Evolutionary conservation across 139 green algal genomes (phyloP), one percentile per base, ranked within the genome.

Genomic region (Micractinium sp.): DNA sequence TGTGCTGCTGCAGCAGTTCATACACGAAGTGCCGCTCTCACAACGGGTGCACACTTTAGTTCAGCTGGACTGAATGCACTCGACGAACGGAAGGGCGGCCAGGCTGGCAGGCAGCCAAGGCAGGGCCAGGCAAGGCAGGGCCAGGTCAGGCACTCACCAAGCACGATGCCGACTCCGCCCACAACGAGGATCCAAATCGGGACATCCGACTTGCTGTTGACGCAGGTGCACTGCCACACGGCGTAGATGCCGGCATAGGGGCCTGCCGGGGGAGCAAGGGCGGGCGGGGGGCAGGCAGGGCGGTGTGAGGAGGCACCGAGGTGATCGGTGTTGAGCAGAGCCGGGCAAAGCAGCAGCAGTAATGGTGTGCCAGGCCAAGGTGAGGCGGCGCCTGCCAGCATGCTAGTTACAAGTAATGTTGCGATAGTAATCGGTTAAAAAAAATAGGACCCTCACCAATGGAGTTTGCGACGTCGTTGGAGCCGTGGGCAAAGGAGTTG

Each of bases 401-500:
- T n/a, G n/a, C n/a, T n/a, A n/a, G n/a, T n/a, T n/a, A n/a, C n/a
- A n/a, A n/a, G n/a, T n/a, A n/a, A 5, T 33, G 23, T 25, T 73
- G 69, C 69, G 19, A n/a, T n/a, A n/a, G n/a, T n/a, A n/a, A n/a
- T n/a, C 14, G 63, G 63, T 3, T 5, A 5, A 73, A 29, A 5
- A 73, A 29, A 29, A 73, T 3, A 7, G 7, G 35, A 36, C 15
- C 22, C 77, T 82, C 38, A 84, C 78, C 96, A 25, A 95, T 91
- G 7, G 95, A 91, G 78, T 98, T 98, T 75, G 96, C 95, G 0
- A 98, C 95, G 89, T 98, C 96, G 82, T 98, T 98, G 69, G 94
- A 89, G 16, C 96, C 96, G 89, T 98, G 96, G 23, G 96, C 74
- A 29, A 99, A 99, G 1, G 95, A 95, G 69, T 97, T 95, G 47